Percentiles rank a stretch among this genome's conserved stretches.
These are phyloP conservation scores for Elsinoe perseae DNA, from an alignment of 2,329 filamentous ascomycete genomes.

Conservation along the genomic window DNA sequence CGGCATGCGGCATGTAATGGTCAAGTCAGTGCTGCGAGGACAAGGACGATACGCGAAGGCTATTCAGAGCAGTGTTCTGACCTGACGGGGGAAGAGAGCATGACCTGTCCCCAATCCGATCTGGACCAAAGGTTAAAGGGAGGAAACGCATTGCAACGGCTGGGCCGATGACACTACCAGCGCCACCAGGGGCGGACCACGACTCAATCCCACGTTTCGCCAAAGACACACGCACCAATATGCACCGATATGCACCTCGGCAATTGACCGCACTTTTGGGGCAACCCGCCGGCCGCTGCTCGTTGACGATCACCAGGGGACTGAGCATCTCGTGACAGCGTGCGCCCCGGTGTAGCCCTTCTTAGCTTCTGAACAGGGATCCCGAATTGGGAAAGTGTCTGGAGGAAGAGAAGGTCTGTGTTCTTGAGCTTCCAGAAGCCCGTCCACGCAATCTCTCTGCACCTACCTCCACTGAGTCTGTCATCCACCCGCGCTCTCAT, in stretches of 20 bases:
- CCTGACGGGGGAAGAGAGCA: neutral
- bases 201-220: conserved; percentile 14
- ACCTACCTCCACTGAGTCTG: neutral
- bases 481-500: neutral
- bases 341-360: conserved; percentile 1
- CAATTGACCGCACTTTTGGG: conserved; percentile 7
- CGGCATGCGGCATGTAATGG: neutral
- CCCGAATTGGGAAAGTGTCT: neutral
- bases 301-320: conserved; percentile 2
- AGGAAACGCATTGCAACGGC: conserved; percentile 14
- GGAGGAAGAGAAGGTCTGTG: neutral
- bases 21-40: neutral
- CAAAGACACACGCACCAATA: neutral
- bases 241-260: conserved; percentile 10
- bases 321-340: conserved; percentile 8
- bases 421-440: conserved; percentile 12
- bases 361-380: neutral
- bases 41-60: conserved; percentile 3
- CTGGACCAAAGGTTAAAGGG: conserved; percentile 6
- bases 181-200: conserved; percentile 12
- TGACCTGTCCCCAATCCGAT: conserved; percentile 10
- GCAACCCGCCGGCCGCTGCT: conserved; percentile 3
- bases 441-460: conserved; percentile 7
- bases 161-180: conserved; percentile 14
- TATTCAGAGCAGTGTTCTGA: neutral